Conservation (phyloP, 768 basidiomycete genomes). For the Boletales sp. region DNA sequence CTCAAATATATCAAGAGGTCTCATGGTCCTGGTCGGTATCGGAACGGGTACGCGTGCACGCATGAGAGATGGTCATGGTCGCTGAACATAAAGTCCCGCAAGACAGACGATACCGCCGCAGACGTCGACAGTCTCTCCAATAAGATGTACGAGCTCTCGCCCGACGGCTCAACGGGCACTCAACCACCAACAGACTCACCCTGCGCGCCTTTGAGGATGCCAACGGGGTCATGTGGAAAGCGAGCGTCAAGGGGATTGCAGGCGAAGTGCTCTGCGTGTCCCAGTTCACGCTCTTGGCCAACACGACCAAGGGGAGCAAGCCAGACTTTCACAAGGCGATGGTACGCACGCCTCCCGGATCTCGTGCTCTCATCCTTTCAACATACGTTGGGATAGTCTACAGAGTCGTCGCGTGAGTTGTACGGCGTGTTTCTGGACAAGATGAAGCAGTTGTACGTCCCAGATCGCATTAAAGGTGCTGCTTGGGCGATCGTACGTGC, state of each 20-base stretch:
- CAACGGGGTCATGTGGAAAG: slow-evolving; percentile 77
- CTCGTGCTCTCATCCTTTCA: background rate
- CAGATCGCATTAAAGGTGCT: slow-evolving; percentile 77
- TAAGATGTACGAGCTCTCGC: slow-evolving; percentile 59
- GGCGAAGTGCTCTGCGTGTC: slow-evolving; percentile 94
- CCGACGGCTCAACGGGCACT: slow-evolving; percentile 4
- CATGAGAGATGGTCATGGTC: too few relatives aligned
- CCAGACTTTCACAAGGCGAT: slow-evolving; percentile 93
- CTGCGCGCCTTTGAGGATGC: slow-evolving; percentile 70
- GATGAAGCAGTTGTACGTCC: slow-evolving; percentile 61
- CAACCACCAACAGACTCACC: slow-evolving; percentile 46
- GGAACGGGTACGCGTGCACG: slow-evolving; percentile 55
- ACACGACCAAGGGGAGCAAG: slow-evolving; percentile 83
- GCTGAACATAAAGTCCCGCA: slow-evolving; percentile 10
- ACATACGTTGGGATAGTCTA: slow-evolving; percentile 41
- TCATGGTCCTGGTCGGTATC: slow-evolving; percentile 91
- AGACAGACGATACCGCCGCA: slow-evolving; percentile 71
- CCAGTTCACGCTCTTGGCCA: slow-evolving; percentile 89
- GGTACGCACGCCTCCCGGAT: slow-evolving; percentile 43
- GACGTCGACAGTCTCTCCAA: slow-evolving; percentile 74
- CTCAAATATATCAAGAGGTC: slow-evolving; percentile 77
- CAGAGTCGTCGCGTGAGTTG: slow-evolving; percentile 61
- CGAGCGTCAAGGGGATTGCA: slow-evolving; percentile 79
- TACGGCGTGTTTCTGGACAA: slow-evolving; percentile 73
- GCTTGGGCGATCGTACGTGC: background rate